Evolutionary conservation across 2,329 filamentous ascomycete species (phyloP).

Genomic region (Byssoonygena ceratinophila): DNA sequence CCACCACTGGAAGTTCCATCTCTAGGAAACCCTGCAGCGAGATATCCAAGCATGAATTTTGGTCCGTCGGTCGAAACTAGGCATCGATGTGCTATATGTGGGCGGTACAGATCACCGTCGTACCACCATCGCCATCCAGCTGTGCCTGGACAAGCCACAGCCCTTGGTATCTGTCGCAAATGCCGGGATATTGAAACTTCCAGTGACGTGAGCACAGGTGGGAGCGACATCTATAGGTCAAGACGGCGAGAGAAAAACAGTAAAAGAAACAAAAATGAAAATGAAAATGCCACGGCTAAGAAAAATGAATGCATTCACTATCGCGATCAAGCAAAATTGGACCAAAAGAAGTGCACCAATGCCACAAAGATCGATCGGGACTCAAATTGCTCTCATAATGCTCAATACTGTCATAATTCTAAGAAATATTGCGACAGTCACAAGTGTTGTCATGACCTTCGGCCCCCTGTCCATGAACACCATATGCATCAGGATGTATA

Average conservation of each 20-base stretch:
- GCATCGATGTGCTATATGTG: slow-evolving; percentile 14
- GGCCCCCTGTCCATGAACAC: neutral
- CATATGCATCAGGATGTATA: slow-evolving; percentile 3
- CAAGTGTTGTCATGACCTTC: neutral
- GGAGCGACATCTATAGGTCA: neutral
- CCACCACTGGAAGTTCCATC: neutral
- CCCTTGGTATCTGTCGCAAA: slow-evolving; percentile 11
- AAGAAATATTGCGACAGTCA: neutral
- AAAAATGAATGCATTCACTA: neutral
- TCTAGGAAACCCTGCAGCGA: neutral
- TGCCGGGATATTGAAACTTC: slow-evolving; percentile 11
- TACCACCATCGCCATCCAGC: slow-evolving; percentile 13
- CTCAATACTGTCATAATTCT: neutral
- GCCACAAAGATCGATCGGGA: neutral
- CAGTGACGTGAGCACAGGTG: slow-evolving; percentile 9
- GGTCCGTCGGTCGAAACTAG: slow-evolving; percentile 6
- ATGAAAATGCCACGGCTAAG: neutral
- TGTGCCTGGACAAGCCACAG: neutral
- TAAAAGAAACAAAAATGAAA: neutral
- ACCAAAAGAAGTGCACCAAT: neutral
- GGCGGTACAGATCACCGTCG: slow-evolving; percentile 14
- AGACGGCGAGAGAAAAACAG: neutral
- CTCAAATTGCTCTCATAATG: neutral
- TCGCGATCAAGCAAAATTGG: neutral
- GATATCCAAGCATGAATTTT: neutral